A percentile compares a stretch with the other conserved stretches of the same genome.
Conservation (phyloP, 2,329 filamentous ascomycete genomes). For the Metarhizium brunneum region DNA sequence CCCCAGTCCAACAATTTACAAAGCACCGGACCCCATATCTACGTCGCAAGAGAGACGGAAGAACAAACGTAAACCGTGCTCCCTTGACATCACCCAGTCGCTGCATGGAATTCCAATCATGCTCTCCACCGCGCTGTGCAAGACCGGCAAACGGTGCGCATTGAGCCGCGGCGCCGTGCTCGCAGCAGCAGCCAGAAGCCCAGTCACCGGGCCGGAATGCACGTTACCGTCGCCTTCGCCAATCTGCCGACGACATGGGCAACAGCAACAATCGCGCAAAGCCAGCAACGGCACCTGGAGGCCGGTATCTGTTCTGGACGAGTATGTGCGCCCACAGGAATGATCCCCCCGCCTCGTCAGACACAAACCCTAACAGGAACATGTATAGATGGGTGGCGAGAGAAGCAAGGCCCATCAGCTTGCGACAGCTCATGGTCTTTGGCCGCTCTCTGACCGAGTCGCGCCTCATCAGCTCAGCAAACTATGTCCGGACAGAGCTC, state of each 20-base stretch:
- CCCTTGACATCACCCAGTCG: not conserved
- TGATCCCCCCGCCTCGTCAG: not conserved
- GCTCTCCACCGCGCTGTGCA: constrained; percentile 36
- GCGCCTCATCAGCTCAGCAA: constrained; percentile 85
- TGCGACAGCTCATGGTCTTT: constrained; percentile 95
- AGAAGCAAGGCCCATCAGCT: constrained; percentile 88
- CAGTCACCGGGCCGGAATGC: not conserved
- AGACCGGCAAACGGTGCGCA: constrained; percentile 32
- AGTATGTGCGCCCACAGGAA: constrained; percentile 33
- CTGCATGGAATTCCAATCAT: constrained; percentile 33
- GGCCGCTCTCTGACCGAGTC: constrained; percentile 85
- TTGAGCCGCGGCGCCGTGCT: constrained; percentile 14
- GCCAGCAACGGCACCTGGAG: constrained; percentile 41
- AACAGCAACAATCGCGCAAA: constrained; percentile 9
- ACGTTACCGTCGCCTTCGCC: not conserved
- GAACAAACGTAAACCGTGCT: not conserved
- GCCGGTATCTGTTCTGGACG: constrained; percentile 54
- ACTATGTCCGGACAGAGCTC: constrained; percentile 93
- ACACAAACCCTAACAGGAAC: constrained; percentile 4
- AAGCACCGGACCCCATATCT: not conserved
- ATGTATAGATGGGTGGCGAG: constrained; percentile 74
- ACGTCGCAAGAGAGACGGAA: not conserved
- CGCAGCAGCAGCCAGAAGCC: constrained; percentile 6
- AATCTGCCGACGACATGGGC: not conserved
- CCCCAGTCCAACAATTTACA: not conserved